Evolutionary conservation across 805 yeast genomes (phyloP).

Genomic region (Sugiyamaella smithiae): DNA sequence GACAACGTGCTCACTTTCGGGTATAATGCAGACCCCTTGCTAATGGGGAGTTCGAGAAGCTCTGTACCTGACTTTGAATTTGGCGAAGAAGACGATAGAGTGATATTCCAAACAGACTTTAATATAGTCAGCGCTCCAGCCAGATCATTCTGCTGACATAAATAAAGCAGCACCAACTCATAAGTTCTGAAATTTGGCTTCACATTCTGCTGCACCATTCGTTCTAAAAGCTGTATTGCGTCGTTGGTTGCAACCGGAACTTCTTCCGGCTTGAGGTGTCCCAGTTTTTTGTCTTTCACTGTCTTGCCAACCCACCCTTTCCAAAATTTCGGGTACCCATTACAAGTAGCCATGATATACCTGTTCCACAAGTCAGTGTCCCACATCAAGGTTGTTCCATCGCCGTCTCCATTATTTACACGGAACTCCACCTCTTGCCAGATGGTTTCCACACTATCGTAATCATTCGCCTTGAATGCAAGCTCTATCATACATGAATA

Average conservation of each 20-base stretch:
- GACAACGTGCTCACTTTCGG: constrained; percentile 26
- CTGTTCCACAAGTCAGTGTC: constrained; percentile 34
- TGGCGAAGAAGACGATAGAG: neutral
- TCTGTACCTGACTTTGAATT: neutral
- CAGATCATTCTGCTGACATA: constrained; percentile 30
- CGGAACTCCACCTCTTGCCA: constrained; percentile 29
- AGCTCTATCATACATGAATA: constrained; percentile 28
- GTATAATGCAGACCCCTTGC: constrained; percentile 17
- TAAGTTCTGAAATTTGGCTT: constrained; percentile 33
- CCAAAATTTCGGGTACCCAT: constrained; percentile 31
- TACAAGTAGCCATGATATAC: constrained; percentile 32
- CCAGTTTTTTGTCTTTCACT: neutral
- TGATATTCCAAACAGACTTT: constrained; percentile 30
- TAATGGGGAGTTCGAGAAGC: constrained; percentile 1
- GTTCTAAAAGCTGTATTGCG: constrained; percentile 25
- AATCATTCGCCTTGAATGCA: constrained; percentile 28
- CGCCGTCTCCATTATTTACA: constrained; percentile 12
- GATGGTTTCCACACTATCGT: constrained; percentile 22
- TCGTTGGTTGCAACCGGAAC: constrained; percentile 21
- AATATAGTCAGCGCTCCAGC: constrained; percentile 24
- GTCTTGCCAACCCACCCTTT: constrained; percentile 15
- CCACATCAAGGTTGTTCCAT: neutral
- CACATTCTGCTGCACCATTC: constrained; percentile 31
- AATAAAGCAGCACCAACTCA: constrained; percentile 32
- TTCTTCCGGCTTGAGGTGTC: constrained; percentile 7